Base-by-base conservation (phyloP, 805 yeast species). In the Geotrichum ghanense region DNA sequence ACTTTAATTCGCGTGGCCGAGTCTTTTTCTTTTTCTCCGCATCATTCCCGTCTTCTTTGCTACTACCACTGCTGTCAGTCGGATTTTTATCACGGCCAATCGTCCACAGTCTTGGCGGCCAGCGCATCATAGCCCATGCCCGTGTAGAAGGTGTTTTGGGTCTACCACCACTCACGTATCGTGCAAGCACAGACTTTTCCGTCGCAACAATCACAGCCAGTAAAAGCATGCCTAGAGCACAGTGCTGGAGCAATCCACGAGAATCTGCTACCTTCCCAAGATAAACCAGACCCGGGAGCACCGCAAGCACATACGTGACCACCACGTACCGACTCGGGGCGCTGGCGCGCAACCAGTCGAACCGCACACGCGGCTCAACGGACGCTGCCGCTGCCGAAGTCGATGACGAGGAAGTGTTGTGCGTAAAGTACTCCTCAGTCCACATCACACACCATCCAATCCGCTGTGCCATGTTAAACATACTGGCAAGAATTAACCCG, bases 401-500 rank as follows among this genome's bases (percentile, higher is more conserved):
- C 12, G 37, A 19, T 6, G 12, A n/a, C 19, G 37, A 31, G 16
- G 19, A 19, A n/a, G 41, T 25, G 23, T 23, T 24, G 19, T 41
- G 21, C 20, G 9, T 24, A 55, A 71, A 78, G 54, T 70, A 78
- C 2, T 50, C 49, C 2, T 59, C 56, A 25, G 78, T 72, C 54
- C 70, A 78, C 3, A 55, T 49, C 3, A 67, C 63, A 60, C 95
- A 85, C 64, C 86, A 88, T 0, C 60, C 55, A 7, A 87, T 83
- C 51, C 98, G 72, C 34, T 83, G 55, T 0, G 60, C 12, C 95
- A 89, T 88, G 60, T 86, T 88, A 35, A 80, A 52, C 56, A 80
- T 71, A 62, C 89, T 92, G 21, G 95, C 81, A 16, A 78, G 45
- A 3, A 92, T 79, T 24, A 90, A 70, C 0, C 97, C 97, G 3